Evolutionary conservation across 1,284 basidiomycete genomes (phyloP).

Genomic region (Megacollybia platyphylla): DNA sequence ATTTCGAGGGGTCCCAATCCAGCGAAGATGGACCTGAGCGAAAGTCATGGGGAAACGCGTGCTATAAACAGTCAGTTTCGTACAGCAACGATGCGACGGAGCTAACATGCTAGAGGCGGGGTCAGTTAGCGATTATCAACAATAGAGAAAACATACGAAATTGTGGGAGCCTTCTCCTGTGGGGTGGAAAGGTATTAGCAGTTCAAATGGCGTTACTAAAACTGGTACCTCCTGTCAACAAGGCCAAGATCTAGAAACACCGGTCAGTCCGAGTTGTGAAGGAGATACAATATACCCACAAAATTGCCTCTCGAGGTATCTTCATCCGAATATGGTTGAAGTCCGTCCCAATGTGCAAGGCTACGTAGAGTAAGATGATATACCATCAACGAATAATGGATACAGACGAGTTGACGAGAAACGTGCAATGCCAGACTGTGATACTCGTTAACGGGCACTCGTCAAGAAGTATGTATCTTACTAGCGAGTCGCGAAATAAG

Average conservation of each 20-base stretch:
- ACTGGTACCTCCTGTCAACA: no score
- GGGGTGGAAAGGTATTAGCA: conserved; percentile 52
- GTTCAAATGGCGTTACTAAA: no score
- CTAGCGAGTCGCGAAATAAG: conserved; percentile 48
- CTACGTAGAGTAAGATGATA: conserved; percentile 16
- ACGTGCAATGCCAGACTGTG: conserved; percentile 68
- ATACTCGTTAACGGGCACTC: background rate
- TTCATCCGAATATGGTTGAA: conserved; percentile 71
- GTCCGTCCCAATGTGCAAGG: conserved; percentile 67
- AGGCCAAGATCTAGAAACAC: background rate
- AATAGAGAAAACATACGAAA: conserved; percentile 33
- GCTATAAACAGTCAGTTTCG: conserved; percentile 23
- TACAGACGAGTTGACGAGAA: conserved; percentile 65
- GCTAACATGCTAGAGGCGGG: conserved; percentile 17
- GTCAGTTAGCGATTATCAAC: background rate
- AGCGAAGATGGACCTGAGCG: conserved; percentile 44
- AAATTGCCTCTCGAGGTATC: conserved; percentile 66
- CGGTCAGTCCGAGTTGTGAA: background rate
- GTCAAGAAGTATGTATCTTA: conserved; percentile 17
- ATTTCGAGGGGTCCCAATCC: conserved; percentile 78
- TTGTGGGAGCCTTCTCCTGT: conserved; percentile 75
- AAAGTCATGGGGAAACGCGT: conserved; percentile 70
- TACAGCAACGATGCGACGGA: background rate
- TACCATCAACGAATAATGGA: background rate
- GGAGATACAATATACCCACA: conserved; percentile 17